phyloP scores from a whole-genome alignment of 169 alveolate species.

The Cyclospora cayetanensis region DNA sequence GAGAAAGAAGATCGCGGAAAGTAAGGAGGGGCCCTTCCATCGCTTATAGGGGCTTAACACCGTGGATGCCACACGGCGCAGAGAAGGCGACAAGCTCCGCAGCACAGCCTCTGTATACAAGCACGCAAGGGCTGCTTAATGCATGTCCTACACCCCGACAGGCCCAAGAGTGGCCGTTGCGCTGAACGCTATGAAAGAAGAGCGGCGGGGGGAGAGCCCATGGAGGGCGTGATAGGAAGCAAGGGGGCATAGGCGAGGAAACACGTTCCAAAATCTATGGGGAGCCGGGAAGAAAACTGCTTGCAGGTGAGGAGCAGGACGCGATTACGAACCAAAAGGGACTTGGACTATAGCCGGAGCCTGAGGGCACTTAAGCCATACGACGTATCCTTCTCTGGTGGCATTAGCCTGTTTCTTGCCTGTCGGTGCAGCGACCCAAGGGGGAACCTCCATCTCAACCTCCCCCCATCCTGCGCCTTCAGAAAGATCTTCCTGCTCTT shows the following conservation, averaged over 20 bases:
- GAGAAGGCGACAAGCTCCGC: background rate
- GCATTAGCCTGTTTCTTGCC: background rate
- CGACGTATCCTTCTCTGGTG: background rate
- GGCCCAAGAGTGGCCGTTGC: too few relatives aligned
- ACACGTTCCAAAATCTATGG: too few relatives aligned
- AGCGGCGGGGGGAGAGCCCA: too few relatives aligned
- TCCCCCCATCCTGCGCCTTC: background rate
- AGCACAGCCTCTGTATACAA: background rate
- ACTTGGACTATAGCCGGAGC: background rate
- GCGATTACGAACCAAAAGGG: background rate
- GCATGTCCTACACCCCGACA: too few relatives aligned
- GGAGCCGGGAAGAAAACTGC: too few relatives aligned
- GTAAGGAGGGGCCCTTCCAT: background rate
- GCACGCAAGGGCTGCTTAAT: too few relatives aligned
- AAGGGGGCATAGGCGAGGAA: too few relatives aligned
- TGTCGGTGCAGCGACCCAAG: background rate
- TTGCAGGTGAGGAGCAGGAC: too few relatives aligned
- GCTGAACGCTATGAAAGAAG: too few relatives aligned
- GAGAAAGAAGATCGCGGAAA: background rate
- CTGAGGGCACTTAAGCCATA: background rate
- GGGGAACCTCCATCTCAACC: background rate
- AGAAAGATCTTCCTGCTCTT: background rate
- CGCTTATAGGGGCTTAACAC: background rate
- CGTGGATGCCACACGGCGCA: background rate
- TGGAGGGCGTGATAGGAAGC: too few relatives aligned